Percentiles rank a stretch among this genome's conserved stretches.
phyloP scores from a whole-genome alignment of 371 early-diverging fungal species.

The Lichtheimia hyalospora region DNA sequence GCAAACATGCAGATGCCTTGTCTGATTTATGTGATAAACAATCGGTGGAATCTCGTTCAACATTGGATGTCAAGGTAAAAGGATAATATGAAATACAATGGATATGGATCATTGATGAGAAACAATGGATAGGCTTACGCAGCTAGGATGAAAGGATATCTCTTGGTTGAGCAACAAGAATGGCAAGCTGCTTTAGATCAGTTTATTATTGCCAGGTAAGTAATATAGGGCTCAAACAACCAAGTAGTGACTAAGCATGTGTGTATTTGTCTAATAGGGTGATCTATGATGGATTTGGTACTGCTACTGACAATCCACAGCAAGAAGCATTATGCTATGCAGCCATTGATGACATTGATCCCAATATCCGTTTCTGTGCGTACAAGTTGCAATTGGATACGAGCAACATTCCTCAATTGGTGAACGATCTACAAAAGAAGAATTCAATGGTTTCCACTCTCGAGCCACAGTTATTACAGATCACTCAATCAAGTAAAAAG shows the following conservation, averaged over 20 bases:
- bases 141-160: slow-evolving; percentile 65
- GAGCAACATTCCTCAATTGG: slow-evolving; percentile 53
- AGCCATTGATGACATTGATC: slow-evolving; percentile 77
- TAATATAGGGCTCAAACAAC: neutral
- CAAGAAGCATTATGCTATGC: slow-evolving; percentile 68
- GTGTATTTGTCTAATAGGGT: slow-evolving; percentile 43
- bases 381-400: slow-evolving; percentile 63
- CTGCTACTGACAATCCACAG: slow-evolving; percentile 44
- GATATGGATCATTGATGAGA: neutral
- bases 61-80: slow-evolving; percentile 64
- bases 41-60: slow-evolving; percentile 54
- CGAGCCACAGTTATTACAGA: slow-evolving; percentile 23
- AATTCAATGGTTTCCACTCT: slow-evolving; percentile 29
- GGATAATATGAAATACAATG: neutral
- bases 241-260: neutral
- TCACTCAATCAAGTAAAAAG: slow-evolving; percentile 25
- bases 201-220: slow-evolving; percentile 54
- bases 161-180: slow-evolving; percentile 65
- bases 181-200: slow-evolving; percentile 71
- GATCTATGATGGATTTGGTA: slow-evolving; percentile 69
- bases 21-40: slow-evolving; percentile 53
- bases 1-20: slow-evolving; percentile 52
- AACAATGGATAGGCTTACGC: slow-evolving; percentile 73
- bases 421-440: slow-evolving; percentile 39
- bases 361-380: slow-evolving; percentile 80